Conservation (phyloP, 2,329 filamentous ascomycete genomes). For the Talaromyces marneffei region DNA sequence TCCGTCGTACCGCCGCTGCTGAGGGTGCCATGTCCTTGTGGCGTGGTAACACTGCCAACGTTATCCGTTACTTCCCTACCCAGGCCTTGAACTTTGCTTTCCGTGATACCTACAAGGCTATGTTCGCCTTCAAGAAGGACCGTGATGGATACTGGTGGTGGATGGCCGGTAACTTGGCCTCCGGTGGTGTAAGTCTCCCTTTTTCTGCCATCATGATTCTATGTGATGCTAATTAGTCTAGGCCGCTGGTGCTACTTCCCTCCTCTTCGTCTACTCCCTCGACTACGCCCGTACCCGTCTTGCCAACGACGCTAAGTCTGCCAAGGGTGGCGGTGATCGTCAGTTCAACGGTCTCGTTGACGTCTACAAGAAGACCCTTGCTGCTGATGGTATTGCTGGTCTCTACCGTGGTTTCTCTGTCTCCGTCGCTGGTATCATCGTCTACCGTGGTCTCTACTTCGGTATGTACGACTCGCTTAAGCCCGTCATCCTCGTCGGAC, state of each 20-base stretch:
- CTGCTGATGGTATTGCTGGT: conserved; percentile 97
- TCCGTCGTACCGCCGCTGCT: conserved; percentile 78
- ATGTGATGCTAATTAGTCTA: conserved; percentile 29
- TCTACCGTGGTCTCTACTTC: conserved; percentile 99
- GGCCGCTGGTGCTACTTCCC: conserved; percentile 98
- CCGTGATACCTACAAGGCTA: conserved; percentile 99
- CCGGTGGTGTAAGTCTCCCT: conserved; percentile 82
- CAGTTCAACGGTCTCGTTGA: conserved; percentile 99
- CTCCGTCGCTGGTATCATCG: conserved; percentile 96
- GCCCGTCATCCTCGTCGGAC: conserved; percentile 88
- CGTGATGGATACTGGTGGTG: conserved; percentile 96
- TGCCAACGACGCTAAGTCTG: conserved; percentile 99
- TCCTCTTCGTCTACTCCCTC: conserved; percentile 99
- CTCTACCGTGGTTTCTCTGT: conserved; percentile 99
- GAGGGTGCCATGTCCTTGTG: conserved; percentile 96
- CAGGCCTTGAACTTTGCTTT: conserved; percentile 99
- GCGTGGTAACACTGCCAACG: conserved; percentile 99
- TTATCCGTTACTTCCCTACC: conserved; percentile 99
- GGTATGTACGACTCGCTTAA: conserved; percentile 99
- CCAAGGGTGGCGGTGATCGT: conserved; percentile 89
- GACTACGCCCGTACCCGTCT: conserved; percentile 99
- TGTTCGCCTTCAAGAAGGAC: conserved; percentile 99
- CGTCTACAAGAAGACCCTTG: conserved; percentile 99
- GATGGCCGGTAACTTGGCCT: conserved; percentile 99
- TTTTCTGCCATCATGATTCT: background rate